Evolutionary conservation across 2,329 filamentous ascomycete genomes (phyloP).

Genomic region (Fusarium floridanum): DNA sequence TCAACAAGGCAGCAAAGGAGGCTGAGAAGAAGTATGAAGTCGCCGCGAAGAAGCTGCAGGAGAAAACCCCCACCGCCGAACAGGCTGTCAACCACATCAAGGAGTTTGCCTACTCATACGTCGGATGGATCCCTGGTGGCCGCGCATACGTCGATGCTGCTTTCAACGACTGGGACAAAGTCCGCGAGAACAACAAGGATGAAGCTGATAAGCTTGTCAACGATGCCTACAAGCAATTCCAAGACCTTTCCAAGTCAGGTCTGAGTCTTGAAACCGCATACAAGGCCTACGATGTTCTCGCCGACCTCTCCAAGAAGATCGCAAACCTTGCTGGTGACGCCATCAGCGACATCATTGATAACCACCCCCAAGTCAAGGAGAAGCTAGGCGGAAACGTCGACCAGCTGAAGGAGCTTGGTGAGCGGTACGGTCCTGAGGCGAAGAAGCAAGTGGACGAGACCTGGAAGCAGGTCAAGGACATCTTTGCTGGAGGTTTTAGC

Average conservation of each 20-base stretch:
- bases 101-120: conserved; percentile 76
- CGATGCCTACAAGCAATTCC: conserved; percentile 76
- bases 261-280: conserved; percentile 73
- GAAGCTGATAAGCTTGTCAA: conserved; percentile 78
- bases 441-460: conserved; percentile 82
- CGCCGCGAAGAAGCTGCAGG: conserved; percentile 70
- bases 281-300: conserved; percentile 72
- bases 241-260: conserved; percentile 69
- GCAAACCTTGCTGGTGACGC: conserved; percentile 73
- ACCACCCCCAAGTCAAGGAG: conserved; percentile 80
- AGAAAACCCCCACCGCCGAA: conserved; percentile 74
- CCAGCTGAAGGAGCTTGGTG: conserved; percentile 76
- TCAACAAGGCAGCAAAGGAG: conserved; percentile 64
- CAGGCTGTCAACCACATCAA: conserved; percentile 76
- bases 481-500: conserved; percentile 72
- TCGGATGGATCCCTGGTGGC: conserved; percentile 78
- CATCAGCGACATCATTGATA: conserved; percentile 74
- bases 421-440: conserved; percentile 79
- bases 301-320: conserved; percentile 71
- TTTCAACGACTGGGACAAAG: conserved; percentile 78
- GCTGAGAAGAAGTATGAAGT: conserved; percentile 72
- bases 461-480: conserved; percentile 74
- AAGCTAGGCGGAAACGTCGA: conserved; percentile 77
- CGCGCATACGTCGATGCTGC: conserved; percentile 75
- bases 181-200: conserved; percentile 75